Base-by-base conservation (phyloP, 2,329 filamentous ascomycete genomes). In the Verticillium isaacii region DNA sequence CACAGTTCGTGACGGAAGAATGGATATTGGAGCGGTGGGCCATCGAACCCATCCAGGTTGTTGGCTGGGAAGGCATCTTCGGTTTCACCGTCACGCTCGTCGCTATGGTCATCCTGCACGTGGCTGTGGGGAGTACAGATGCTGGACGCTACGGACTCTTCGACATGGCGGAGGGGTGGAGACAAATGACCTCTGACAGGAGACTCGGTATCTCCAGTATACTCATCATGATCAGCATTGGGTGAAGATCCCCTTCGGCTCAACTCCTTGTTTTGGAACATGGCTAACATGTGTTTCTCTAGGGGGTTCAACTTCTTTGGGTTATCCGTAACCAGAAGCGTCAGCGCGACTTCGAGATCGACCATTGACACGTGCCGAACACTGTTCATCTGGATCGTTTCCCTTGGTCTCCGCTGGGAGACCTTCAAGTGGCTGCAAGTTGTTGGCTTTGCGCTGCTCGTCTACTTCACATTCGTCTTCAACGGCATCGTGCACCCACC, bases 301-400 rank as follows among this genome's bases (percentile, higher is more conserved):
- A 96, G 92, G 66, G 93, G 94, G 60, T 99, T 98, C 85, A 99
- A 99, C 79, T 99, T 96, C 81, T 99, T 99, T 75, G 95, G 95
- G 8, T 85, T 99, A 11, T 95, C 91, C 0, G 94, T 99, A 9
- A 99, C 95, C 1, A 87, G 92, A 63, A 88, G 79, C 65, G 92
- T 99, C 67, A 96, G 91, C 65, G 95, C 95, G 12, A 99, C 95
- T 0, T 92, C 94, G 1, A 88, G 95, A 64, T 96, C 92, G 36
- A 98, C 94, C 36, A 98, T 99, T 69, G 95, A 99, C 75, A 99
- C 95, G 1, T 98, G 93, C 81, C 88, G 94, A 50, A 99, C 95
- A 0, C 85, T 99, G 1, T 98, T 99, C 78, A 98, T 99, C 77
- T 99, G 95, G 95, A 84, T 99, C 32, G 91, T 97, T 15, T 96